Evolutionary conservation across 2,329 filamentous ascomycete genomes (phyloP), one percentile per base, ranked within the genome.

Genomic region (Dothidotthia symphoricarpi): DNA sequence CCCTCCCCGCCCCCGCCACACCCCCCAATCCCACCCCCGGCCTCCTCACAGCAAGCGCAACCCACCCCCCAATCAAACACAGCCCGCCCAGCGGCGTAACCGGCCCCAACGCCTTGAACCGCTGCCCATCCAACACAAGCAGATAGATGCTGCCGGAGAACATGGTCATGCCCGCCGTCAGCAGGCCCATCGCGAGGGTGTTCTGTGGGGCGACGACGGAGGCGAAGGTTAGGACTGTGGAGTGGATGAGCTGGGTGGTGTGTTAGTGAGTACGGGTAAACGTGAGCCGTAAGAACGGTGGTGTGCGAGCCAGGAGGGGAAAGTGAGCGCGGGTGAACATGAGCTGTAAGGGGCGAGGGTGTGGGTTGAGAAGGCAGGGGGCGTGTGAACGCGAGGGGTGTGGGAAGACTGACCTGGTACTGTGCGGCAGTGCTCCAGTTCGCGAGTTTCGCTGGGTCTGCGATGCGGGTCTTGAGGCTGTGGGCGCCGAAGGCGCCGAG

Each of bases 401-500:
- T 22, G 19, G 19, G 19, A 9, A 22, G 19, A 39, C 28, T 13
- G 40, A 82, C 81, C 68, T 84, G 81, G 52, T 85, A 86, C 27
- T 85, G 81, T 3, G 82, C 81, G 2, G 81, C 82, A 0, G 81
- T 85, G 9, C 66, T 63, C 75, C 80, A 85, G 58, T 73, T 83
- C 5, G 78, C 75, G 27, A 85, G 62, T 43, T 73, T 73, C 10
- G 70, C 63, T 3, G 81, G 80, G 49, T 84, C 81, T 8, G 74
- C 57, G 55, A 83, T 78, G 48, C 70, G 69, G 42, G 74, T 74
- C 67, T 83, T 84, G 27, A 85, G 69, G 9, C 81, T 81, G 58
- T 86, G 82, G 10, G 81, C 80, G 24, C 82, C 82, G 63, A 85
- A 86, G 0, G 82, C 82, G 22, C 82, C 82, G 38, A 84, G 61